Conservation (phyloP, 2,329 filamentous ascomycete species). For the Mycosphaerelloides madeirae region DNA sequence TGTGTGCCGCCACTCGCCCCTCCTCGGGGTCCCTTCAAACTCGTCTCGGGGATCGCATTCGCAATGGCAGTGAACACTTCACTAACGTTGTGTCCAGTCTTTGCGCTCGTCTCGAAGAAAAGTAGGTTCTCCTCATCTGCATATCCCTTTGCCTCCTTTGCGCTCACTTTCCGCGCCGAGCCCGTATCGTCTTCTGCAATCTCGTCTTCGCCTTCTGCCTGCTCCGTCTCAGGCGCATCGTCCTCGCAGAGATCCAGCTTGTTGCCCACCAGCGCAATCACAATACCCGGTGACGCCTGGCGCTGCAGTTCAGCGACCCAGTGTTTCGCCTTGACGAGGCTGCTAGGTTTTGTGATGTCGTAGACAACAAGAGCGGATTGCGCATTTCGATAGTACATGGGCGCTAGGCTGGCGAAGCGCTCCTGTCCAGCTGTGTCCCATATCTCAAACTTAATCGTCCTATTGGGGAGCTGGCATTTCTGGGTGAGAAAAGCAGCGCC, state of each 20-base stretch:
- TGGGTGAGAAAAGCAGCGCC: slow-evolving; percentile 97
- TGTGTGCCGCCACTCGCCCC: slow-evolving; percentile 53
- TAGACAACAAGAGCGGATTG: slow-evolving; percentile 97
- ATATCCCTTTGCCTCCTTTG: slow-evolving; percentile 86
- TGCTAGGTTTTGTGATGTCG: slow-evolving; percentile 94
- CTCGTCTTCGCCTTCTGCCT: slow-evolving; percentile 47
- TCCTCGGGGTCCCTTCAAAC: slow-evolving; percentile 82
- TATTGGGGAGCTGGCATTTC: slow-evolving; percentile 91
- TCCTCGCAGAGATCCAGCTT: slow-evolving; percentile 76
- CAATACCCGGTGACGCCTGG: slow-evolving; percentile 92
- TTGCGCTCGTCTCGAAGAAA: slow-evolving; percentile 97
- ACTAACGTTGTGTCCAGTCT: slow-evolving; percentile 88
- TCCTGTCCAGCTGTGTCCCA: slow-evolving; percentile 99
- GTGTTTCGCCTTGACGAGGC: slow-evolving; percentile 93
- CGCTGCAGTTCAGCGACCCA: slow-evolving; percentile 97
- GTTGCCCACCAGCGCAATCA: slow-evolving; percentile 95
- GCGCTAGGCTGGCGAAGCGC: slow-evolving; percentile 90
- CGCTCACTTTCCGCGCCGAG: slow-evolving; percentile 81
- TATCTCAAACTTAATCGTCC: slow-evolving; percentile 69
- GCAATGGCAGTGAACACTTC: slow-evolving; percentile 98
- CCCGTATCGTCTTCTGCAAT: slow-evolving; percentile 41
- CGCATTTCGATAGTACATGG: slow-evolving; percentile 99
- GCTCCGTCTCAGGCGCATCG: slow-evolving; percentile 40
- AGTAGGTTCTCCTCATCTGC: slow-evolving; percentile 90
- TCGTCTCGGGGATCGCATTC: slow-evolving; percentile 95